Evolutionary conservation across 306 rosid genomes (phyloP).

Genomic region (Albizia julibrissin): DNA sequence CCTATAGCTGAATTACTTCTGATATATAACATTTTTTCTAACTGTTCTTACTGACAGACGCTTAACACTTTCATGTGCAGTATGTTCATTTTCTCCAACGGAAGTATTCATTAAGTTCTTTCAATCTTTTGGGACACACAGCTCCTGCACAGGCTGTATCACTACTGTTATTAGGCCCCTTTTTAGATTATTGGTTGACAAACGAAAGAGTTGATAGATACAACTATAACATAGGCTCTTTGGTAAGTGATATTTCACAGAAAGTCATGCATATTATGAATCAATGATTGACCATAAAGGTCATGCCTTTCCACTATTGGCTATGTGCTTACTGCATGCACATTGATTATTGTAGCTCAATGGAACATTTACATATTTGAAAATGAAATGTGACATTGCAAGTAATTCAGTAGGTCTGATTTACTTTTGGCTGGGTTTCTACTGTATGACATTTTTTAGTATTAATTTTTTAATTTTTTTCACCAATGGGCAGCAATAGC

Average conservation of each 20-base stretch:
- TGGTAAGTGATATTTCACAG: constrained; percentile 48
- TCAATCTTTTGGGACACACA: constrained; percentile 90
- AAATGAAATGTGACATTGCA: neutral
- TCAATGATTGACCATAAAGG: neutral
- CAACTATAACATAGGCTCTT: constrained; percentile 46
- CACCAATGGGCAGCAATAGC: neutral
- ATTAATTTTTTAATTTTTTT: too few species aligned
- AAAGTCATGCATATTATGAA: neutral
- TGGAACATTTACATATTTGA: neutral
- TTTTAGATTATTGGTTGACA: constrained; percentile 89
- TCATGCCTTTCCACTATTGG: neutral
- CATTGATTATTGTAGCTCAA: neutral
- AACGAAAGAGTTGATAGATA: constrained; percentile 61
- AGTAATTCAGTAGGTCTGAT: neutral
- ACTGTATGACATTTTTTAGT: neutral
- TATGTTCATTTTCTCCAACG: constrained; percentile 90
- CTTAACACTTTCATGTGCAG: constrained; percentile 51
- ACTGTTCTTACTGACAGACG: constrained; percentile 3
- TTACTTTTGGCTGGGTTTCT: neutral
- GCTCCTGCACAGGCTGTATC: constrained; percentile 91
- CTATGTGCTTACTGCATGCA: neutral
- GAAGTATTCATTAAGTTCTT: constrained; percentile 84
- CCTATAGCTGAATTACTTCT: neutral
- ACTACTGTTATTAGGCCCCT: constrained; percentile 66
- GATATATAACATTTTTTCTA: neutral